Conservation (phyloP, 2,329 filamentous ascomycete species). For the Cladophialophora yegresii region DNA sequence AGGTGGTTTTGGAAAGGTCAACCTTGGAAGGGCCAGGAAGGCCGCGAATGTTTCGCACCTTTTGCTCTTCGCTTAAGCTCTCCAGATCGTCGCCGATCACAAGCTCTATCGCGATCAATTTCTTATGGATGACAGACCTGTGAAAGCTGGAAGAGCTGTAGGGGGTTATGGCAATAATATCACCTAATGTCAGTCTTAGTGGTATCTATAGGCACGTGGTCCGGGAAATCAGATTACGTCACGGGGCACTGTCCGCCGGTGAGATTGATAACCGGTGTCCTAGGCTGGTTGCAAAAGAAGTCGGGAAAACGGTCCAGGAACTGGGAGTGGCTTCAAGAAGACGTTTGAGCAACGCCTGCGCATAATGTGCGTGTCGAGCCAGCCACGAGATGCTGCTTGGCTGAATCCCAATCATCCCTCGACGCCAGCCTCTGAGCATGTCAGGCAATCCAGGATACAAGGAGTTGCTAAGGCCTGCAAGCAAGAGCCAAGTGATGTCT, state of each 20-base stretch:
- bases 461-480: not conserved
- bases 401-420: not conserved
- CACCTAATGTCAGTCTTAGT: not conserved
- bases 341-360: not conserved
- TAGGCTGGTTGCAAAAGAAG: not conserved
- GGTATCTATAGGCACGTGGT: too few species aligned
- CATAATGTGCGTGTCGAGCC: not conserved
- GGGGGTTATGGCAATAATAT: not conserved
- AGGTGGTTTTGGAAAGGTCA: not conserved
- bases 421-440: not conserved
- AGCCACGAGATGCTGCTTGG: not conserved
- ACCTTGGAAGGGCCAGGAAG: not conserved
- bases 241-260: not conserved
- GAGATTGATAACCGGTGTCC: not conserved
- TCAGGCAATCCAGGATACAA: not conserved
- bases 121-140: constrained; percentile 8
- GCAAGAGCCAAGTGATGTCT: not conserved
- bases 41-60: not conserved
- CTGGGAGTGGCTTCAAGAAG: not conserved
- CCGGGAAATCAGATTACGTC: not conserved
- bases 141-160: not conserved
- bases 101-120: not conserved
- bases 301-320: not conserved
- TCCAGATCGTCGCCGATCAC: constrained; percentile 16
- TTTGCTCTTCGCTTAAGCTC: constrained; percentile 13